Percentiles rank a stretch among this genome's conserved stretches.
Evolutionary conservation across 2,329 filamentous ascomycete genomes (phyloP).

Genomic region (Beauveria rudraprayagi): DNA sequence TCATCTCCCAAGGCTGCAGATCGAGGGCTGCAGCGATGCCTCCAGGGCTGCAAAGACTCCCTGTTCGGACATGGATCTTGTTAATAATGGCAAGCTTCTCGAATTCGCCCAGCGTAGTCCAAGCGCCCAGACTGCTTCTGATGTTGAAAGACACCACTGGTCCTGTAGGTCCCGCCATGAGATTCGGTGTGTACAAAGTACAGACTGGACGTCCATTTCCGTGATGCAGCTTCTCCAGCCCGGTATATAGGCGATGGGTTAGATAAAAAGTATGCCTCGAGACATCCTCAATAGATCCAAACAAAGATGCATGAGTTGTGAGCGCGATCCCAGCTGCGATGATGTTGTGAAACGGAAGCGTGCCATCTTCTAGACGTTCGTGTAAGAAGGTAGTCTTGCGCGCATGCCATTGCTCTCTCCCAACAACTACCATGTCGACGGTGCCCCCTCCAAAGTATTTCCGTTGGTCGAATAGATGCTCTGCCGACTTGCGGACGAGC

Average conservation of each 20-base stretch:
- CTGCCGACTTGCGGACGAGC: conserved; percentile 67
- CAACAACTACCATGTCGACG: conserved; percentile 76
- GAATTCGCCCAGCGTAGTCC: conserved; percentile 75
- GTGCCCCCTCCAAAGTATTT: conserved; percentile 92
- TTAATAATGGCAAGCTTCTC: conserved; percentile 77
- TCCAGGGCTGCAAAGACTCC: conserved; percentile 86
- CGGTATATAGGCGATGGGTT: conserved; percentile 34
- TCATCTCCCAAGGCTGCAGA: conserved; percentile 74
- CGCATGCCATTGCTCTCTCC: conserved; percentile 77
- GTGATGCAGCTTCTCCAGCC: conserved; percentile 56
- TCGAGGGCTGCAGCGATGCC: conserved; percentile 67
- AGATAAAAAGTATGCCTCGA: conserved; percentile 65
- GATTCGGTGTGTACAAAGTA: conserved; percentile 48
- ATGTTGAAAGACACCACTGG: conserved; percentile 83
- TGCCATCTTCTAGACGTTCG: conserved; percentile 82
- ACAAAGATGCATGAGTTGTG: conserved; percentile 59
- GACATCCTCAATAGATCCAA: conserved; percentile 60
- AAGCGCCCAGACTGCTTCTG: conserved; percentile 57
- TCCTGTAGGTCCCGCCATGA: conserved; percentile 40
- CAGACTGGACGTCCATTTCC: conserved; percentile 60
- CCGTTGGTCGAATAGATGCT: conserved; percentile 53
- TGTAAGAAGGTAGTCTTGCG: conserved; percentile 66
- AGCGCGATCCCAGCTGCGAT: conserved; percentile 72
- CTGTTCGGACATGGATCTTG: conserved; percentile 77
- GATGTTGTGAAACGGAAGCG: conserved; percentile 83